Base-by-base conservation (phyloP, 352 stramenopile species). In the Phytophthora europaea region DNA sequence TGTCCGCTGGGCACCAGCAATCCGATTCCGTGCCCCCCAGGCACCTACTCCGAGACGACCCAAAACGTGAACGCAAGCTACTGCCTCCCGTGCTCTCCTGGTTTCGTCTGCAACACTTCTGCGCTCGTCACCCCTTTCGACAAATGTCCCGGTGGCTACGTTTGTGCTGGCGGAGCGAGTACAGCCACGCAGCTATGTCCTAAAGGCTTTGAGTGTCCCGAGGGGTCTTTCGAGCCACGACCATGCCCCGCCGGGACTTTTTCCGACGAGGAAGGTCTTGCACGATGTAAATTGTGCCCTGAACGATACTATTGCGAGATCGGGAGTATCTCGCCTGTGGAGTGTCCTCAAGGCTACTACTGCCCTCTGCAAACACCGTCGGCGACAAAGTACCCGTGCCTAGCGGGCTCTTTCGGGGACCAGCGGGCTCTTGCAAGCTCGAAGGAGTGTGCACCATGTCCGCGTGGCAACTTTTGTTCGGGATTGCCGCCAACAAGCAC, bases 391-490 rank as follows among this genome's bases (percentile, higher is more conserved):
- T 96, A 82, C 63, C 79, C 87, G 15, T 94, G 89, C 66, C 72
- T 75, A 10, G 69, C 83, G 22, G 90, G 90, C 3, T 85, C 86
- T 0, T 96, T 85, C 61, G 87, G 91, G 26, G 86, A 87, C 52
- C 45, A 75, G 18, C 65, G 73, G 18, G 51, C 67, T 3, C 71
- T 96, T 4, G 75, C 70, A 10, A 78, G 61, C 16, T 66, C 79
- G 2, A 58, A 54, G 6, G 85, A 93, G 43, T 95, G 87, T 65
- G 61, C 65, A 1, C 26, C 55, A 22, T 95, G 90, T 82, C 80
- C 85, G 22, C 70, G 77, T n/a, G 94, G 93, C 0, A 83, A 83
- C 10, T 98, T 93, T 65, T 98, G 94, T 66, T 89, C 80, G 1
- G 88, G 87, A 8, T 62, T 83, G 2, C 34, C 73, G 23, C 85